Conservation (phyloP, 768 basidiomycete species). For the Rhizopogon vinicolor region DNA sequence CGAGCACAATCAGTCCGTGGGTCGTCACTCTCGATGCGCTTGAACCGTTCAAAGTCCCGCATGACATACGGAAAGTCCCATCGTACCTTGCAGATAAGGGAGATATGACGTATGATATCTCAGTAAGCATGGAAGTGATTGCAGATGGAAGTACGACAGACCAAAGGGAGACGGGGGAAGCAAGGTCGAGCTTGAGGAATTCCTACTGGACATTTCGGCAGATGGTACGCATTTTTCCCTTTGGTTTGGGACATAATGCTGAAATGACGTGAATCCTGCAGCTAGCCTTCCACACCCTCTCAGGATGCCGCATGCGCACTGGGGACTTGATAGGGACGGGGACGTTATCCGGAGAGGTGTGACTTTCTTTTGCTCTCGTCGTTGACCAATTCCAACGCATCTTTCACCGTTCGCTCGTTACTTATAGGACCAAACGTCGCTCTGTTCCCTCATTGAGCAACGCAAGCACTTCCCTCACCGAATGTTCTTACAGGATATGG, state of each 20-base stretch:
- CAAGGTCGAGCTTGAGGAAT: constrained; percentile 1
- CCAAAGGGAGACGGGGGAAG: background rate
- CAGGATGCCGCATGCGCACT: constrained; percentile 2
- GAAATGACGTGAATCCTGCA: background rate
- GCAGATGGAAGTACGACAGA: background rate
- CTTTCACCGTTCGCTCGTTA: background rate
- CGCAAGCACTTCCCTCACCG: background rate
- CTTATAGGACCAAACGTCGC: background rate
- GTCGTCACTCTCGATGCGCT: constrained; percentile 4
- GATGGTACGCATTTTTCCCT: background rate
- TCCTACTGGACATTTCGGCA: constrained; percentile 4
- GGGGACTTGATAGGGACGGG: constrained; percentile 3
- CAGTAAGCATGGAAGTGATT: background rate
- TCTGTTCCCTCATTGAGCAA: constrained; percentile 1
- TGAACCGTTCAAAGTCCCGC: constrained; percentile 1
- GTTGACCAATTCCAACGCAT: background rate
- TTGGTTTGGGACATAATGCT: background rate
- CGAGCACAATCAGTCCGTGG: constrained; percentile 3
- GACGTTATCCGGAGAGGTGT: constrained; percentile 2
- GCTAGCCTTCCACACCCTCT: constrained; percentile 1
- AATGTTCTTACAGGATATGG: background rate
- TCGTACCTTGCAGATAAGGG: background rate
- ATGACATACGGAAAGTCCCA: background rate
- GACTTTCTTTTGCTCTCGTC: background rate
- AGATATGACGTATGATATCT: constrained; percentile 1